Percentiles rank a stretch among this genome's conserved stretches.
phyloP scores from a whole-genome alignment of 805 yeast species.

The Wickerhamiella alocasiicola region DNA sequence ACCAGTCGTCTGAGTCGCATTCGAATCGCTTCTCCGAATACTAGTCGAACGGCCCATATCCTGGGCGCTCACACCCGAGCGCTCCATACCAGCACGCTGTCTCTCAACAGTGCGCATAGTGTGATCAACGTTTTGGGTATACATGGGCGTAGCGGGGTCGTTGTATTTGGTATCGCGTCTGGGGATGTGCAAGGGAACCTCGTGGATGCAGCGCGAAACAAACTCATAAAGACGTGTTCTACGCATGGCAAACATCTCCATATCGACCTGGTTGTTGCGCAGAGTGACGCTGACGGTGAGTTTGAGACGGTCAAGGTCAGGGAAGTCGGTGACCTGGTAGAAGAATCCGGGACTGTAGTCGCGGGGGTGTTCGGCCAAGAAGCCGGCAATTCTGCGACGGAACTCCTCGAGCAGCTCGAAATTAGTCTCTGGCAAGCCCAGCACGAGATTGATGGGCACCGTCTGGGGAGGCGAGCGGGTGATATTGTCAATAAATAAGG shows the following conservation, averaged over 20 bases:
- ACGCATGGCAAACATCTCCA: slow-evolving; percentile 23
- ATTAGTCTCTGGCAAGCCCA: slow-evolving; percentile 30
- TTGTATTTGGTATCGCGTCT: slow-evolving; percentile 23
- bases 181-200: slow-evolving; percentile 28
- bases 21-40: not conserved
- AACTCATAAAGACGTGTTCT: slow-evolving; percentile 24
- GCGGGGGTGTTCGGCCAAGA: slow-evolving; percentile 26
- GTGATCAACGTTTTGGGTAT: slow-evolving; percentile 12
- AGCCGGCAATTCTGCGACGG: slow-evolving; percentile 22
- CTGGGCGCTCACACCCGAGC: not conserved
- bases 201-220: slow-evolving; percentile 25
- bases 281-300: slow-evolving; percentile 23
- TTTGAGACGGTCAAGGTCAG: slow-evolving; percentile 27
- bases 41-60: slow-evolving; percentile 3
- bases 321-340: slow-evolving; percentile 25
- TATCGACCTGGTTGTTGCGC: slow-evolving; percentile 27
- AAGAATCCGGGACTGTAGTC: slow-evolving; percentile 27
- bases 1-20: not conserved
- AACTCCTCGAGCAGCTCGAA: slow-evolving; percentile 26
- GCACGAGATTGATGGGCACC: slow-evolving; percentile 18
- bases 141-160: slow-evolving; percentile 27
- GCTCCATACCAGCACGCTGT: slow-evolving; percentile 3
- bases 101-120: slow-evolving; percentile 1
- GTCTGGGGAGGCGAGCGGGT: slow-evolving; percentile 27
- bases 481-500: slow-evolving; percentile 29